Evolutionary conservation across 805 yeast species (phyloP), one percentile per base, ranked within the genome.

Genomic region (Teunomyces stri): DNA sequence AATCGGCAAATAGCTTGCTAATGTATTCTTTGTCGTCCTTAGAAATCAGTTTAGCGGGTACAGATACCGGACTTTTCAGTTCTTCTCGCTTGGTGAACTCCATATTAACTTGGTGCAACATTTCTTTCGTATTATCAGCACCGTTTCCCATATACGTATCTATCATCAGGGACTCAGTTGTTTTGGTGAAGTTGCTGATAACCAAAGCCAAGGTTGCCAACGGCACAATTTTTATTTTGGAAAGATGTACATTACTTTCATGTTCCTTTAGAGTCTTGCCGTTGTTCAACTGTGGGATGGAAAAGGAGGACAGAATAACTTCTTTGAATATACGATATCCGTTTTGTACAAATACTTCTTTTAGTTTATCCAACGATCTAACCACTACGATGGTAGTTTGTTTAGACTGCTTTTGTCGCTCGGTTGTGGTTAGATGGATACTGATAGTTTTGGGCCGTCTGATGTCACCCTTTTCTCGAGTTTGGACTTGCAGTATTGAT

Each of bases 361-460:
- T 72, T 49, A 33, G 59, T 49, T 12, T 63, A 1, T 66, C 72
- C 40, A 76, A 58, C 22, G 73, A 69, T 44, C 65, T 60, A 3
- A 65, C 53, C 18, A 69, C 57, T 3, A 70, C 60, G 0, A 80
- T 46, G 3, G 75, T 64, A 18, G 72, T 58, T 52, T 79, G 84
- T 44, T 68, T 70, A 1, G 82, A 69, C 47, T 60, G 64, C 2
- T 63, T 53, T 4, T 52, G 51, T 29, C 58, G 54, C 1, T 53
- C 51, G 4, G 53, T 43, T 11, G 65, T 61, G 36, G 57, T 57
- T 16, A 66, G 57, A 50, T 66, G 74, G 3, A 83, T 53, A 5
- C 75, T 64, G 9, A 85, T 54, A 0, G 85, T 83, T 35, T 75
- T 75, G 1, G 92, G 91, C 42, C 88, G 60, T 35, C 72, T 61